Conservation (phyloP, 768 basidiomycete species). For the Mycena galopus region DNA sequence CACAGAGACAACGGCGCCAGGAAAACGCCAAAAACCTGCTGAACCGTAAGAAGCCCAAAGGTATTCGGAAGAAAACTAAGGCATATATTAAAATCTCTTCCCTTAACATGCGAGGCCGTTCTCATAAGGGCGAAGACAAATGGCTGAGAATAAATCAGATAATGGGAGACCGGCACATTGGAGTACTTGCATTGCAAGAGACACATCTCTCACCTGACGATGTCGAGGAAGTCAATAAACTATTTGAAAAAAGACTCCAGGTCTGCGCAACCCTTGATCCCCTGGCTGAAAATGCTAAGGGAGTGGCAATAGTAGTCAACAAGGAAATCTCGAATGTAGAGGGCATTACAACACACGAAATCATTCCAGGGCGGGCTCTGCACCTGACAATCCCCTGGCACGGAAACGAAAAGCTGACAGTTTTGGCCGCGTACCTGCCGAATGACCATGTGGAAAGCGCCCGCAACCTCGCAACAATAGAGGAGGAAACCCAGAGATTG, state of each 20-base stretch:
- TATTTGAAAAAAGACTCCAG: conserved; percentile 3
- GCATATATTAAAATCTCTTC: conserved; percentile 1
- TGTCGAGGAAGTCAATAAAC: neutral
- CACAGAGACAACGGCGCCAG: neutral
- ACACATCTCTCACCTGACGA: conserved; percentile 11
- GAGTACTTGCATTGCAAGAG: conserved; percentile 5
- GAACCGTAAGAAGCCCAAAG: neutral
- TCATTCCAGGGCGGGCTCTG: conserved; percentile 24
- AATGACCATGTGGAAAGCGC: conserved; percentile 20
- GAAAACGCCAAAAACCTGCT: neutral
- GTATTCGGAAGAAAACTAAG: conserved; percentile 2
- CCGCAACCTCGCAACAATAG: no score
- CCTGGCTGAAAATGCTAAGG: neutral
- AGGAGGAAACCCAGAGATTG: no score
- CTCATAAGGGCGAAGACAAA: conserved; percentile 5
- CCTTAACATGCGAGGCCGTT: conserved; percentile 15
- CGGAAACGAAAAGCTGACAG: no score
- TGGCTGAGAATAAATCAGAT: conserved; percentile 15
- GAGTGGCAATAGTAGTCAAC: conserved; percentile 3
- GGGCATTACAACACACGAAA: neutral
- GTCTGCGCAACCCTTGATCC: conserved; percentile 6
- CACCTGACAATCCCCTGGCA: conserved; percentile 18
- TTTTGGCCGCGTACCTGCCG: conserved; percentile 15
- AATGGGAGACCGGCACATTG: conserved; percentile 6
- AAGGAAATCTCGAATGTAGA: neutral